Evolutionary conservation across 257 asterid genomes (phyloP).

Genomic region (Prunella vulgaris): DNA sequence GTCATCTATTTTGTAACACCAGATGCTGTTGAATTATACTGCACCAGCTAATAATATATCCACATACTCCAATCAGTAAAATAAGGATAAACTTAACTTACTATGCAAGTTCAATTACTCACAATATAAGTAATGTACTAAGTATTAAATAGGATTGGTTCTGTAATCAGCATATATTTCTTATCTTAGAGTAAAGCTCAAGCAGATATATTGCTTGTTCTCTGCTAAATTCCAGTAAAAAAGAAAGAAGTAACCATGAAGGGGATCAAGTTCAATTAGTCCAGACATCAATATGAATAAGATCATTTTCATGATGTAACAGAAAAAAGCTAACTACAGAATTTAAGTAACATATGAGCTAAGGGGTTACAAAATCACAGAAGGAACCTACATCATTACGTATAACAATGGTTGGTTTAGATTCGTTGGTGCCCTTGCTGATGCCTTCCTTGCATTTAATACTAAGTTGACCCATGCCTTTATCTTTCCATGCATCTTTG

Average conservation of each 20-base stretch:
- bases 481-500: constrained; percentile 85
- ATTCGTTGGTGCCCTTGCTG: constrained; percentile 78
- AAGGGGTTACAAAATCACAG: neutral
- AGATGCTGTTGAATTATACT: neutral
- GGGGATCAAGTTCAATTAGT: neutral
- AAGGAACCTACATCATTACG: constrained; percentile 85
- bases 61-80: constrained; percentile 3
- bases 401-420: constrained; percentile 79
- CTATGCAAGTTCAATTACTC: neutral
- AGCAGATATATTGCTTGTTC: neutral
- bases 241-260: neutral
- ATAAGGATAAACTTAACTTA: constrained; percentile 17
- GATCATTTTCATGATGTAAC: neutral
- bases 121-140: neutral
- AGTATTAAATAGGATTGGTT: neutral
- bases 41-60: neutral
- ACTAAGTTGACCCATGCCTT: constrained; percentile 80
- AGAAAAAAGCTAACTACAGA: neutral
- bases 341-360: neutral
- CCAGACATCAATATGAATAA: neutral
- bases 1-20: neutral
- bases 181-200: neutral
- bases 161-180: constrained; percentile 4
- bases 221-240: neutral
- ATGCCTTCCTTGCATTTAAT: constrained; percentile 89